Percentiles rank a stretch among this genome's conserved stretches.
Conservation (phyloP, 1,139 yeast genomes). For the Yueomyces sp. region DNA sequence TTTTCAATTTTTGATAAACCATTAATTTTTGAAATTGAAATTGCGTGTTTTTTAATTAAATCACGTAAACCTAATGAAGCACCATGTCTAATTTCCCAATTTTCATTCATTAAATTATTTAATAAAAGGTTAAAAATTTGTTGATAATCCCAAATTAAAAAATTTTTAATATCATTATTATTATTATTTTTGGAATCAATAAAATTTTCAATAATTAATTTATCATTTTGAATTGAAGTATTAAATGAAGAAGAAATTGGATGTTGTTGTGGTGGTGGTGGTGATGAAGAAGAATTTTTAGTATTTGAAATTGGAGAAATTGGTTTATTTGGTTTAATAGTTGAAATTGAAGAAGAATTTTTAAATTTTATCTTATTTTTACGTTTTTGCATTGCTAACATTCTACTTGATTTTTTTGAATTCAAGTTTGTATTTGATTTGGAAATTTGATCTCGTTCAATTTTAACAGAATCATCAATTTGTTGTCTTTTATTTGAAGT, state of each 20-base stretch:
- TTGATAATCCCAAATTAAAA: slow-evolving; percentile 74
- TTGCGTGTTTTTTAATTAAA: slow-evolving; percentile 71
- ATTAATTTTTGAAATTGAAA: slow-evolving; percentile 71
- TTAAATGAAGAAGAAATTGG: slow-evolving; percentile 1
- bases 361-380: slow-evolving; percentile 77
- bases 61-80: slow-evolving; percentile 90
- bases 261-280: not conserved
- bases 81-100: slow-evolving; percentile 96
- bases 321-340: slow-evolving; percentile 2
- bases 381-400: slow-evolving; percentile 88
- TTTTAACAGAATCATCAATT: not conserved
- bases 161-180: not conserved
- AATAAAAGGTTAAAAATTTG: slow-evolving; percentile 85
- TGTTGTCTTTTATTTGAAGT: not conserved
- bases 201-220: not conserved
- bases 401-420: slow-evolving; percentile 52
- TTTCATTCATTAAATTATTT: slow-evolving; percentile 69
- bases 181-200: slow-evolving; percentile 47
- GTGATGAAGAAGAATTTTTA: too few relatives aligned
- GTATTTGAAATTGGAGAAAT: not conserved
- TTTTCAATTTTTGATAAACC: slow-evolving; percentile 54
- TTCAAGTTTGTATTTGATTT: not conserved
- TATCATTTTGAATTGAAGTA: slow-evolving; percentile 25
- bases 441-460: not conserved
- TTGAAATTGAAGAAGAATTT: slow-evolving; percentile 12